Conservation (phyloP, 2,329 filamentous ascomycete genomes). For the Byssochlamys sp. region DNA sequence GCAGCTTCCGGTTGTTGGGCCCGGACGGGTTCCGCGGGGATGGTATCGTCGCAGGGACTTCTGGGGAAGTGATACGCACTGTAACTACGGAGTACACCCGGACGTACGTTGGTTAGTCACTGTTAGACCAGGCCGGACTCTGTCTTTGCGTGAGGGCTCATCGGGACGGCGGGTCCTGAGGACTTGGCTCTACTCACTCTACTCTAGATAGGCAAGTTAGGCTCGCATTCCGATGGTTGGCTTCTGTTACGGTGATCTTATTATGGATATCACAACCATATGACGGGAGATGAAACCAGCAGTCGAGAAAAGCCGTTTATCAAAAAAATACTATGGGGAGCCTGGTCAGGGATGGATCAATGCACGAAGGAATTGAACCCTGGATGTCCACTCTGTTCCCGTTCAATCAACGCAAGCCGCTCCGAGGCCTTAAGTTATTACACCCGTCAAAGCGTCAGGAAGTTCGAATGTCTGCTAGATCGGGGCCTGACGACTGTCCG, state of each 20-base stretch:
- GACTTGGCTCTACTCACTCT: background rate
- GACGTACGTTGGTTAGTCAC: background rate
- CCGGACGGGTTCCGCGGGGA: background rate
- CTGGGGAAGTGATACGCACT: background rate
- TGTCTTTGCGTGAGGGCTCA: background rate
- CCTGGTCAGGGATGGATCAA: background rate
- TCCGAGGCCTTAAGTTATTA: background rate
- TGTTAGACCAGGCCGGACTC: background rate
- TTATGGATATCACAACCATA: background rate
- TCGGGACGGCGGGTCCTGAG: background rate
- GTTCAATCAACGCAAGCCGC: background rate
- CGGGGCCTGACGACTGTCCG: background rate
- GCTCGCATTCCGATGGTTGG: background rate
- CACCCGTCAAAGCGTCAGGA: background rate
- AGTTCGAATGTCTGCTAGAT: background rate
- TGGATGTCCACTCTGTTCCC: background rate
- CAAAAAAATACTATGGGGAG: background rate
- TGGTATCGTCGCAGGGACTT: background rate
- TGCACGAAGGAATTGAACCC: background rate
- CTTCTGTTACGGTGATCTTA: background rate
- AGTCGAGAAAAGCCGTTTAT: background rate
- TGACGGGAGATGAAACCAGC: background rate
- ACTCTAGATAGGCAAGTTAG: background rate
- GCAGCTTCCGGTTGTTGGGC: background rate
- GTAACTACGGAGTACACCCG: background rate